Evolutionary conservation across 1,284 basidiomycete genomes (phyloP).

Genomic region (Apiotrichum domesticum): DNA sequence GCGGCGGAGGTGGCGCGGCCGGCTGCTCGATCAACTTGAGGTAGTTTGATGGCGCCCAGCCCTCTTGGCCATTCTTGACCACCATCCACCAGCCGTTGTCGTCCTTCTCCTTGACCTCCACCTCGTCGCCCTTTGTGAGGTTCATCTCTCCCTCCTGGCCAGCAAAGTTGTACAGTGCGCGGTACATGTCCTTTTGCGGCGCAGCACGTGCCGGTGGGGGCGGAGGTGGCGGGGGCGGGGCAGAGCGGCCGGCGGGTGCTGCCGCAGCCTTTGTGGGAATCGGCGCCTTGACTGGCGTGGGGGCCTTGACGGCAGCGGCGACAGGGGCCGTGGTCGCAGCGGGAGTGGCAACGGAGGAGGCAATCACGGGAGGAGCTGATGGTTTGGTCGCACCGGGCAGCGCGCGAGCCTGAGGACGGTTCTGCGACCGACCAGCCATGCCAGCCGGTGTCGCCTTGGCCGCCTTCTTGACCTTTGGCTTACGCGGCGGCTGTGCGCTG

Average conservation of each 20-base stretch:
- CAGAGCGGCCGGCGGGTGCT: neutral
- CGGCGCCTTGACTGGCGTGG: neutral
- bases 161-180: slow-evolving; percentile 79
- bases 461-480: slow-evolving; percentile 53
- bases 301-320: neutral
- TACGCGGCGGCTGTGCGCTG: slow-evolving; percentile 75
- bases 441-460: slow-evolving; percentile 37
- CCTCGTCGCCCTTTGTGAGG: slow-evolving; percentile 80
- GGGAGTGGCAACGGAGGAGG: slow-evolving; percentile 14
- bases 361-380: slow-evolving; percentile 36
- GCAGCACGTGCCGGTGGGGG: slow-evolving; percentile 56
- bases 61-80: slow-evolving; percentile 74
- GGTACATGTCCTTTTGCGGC: slow-evolving; percentile 69
- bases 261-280: neutral
- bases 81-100: slow-evolving; percentile 96
- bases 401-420: slow-evolving; percentile 40
- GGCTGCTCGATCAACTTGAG: slow-evolving; percentile 62
- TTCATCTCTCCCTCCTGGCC: slow-evolving; percentile 89
- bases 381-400: slow-evolving; percentile 46
- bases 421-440: slow-evolving; percentile 28
- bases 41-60: slow-evolving; percentile 95
- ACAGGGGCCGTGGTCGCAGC: slow-evolving; percentile 2
- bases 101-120: slow-evolving; percentile 90
- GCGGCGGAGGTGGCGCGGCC: slow-evolving; percentile 63
- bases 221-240: slow-evolving; percentile 53